Percentiles rank a stretch among this genome's conserved stretches.
These are phyloP conservation scores for Cyberlindnera galapagoensis DNA, from an alignment of 805 yeast genomes.

Conservation along the genomic window DNA sequence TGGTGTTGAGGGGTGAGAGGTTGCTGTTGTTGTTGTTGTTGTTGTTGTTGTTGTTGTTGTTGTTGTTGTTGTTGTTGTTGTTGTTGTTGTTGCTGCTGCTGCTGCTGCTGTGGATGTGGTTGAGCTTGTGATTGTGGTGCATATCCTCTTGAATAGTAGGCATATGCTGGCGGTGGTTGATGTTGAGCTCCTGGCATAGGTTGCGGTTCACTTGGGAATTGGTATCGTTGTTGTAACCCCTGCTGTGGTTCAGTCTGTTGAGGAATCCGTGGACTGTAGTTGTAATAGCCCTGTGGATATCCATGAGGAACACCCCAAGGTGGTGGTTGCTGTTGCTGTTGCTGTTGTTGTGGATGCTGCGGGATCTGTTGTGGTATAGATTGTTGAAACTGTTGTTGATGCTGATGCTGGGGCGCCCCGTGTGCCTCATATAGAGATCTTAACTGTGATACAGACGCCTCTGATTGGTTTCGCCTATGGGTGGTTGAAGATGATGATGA, in stretches of 20 bases:
- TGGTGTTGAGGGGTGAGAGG: conserved; percentile 1
- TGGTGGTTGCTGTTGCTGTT: not conserved
- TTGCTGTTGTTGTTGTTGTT: conserved; percentile 2
- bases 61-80: conserved; percentile 8
- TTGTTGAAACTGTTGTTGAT: conserved; percentile 2
- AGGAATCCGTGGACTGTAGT: no score
- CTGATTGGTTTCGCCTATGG: conserved; percentile 25
- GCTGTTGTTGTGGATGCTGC: conserved; percentile 3
- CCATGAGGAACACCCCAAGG: not conserved
- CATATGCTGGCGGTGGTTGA: no score
- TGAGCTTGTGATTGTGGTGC: conserved; percentile 5
- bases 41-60: conserved; percentile 4
- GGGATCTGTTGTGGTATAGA: conserved; percentile 7
- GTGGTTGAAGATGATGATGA: conserved; percentile 2
- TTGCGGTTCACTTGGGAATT: no score
- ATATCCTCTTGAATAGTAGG: conserved; percentile 3
- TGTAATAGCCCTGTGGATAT: not conserved
- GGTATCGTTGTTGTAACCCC: no score
- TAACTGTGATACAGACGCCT: conserved; percentile 22
- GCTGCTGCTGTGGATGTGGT: not conserved
- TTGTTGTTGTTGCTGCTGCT: conserved; percentile 1
- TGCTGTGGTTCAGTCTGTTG: no score
- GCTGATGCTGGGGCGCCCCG: conserved; percentile 7
- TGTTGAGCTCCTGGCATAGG: no score
- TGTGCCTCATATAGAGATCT: conserved; percentile 19